These are phyloP conservation scores for Eurotiales sp. DNA, from an alignment of 2,329 filamentous ascomycete genomes.

Conservation along the genomic window DNA sequence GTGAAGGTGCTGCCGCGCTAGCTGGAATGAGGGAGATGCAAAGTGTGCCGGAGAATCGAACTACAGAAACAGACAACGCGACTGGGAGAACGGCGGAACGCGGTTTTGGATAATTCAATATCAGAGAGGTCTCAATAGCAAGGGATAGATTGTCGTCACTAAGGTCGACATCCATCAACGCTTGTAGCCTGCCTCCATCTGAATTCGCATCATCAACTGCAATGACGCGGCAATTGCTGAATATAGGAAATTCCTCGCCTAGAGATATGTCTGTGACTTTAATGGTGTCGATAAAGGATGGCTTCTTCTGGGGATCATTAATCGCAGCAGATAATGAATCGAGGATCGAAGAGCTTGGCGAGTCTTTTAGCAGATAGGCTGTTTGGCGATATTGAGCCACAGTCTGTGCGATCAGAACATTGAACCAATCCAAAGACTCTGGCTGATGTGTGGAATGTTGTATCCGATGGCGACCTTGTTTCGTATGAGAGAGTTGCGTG, in stretches of 20 bases:
- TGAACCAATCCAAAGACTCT: conserved; percentile 98
- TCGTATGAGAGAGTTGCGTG: conserved; percentile 32
- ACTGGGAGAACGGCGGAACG: conserved; percentile 86
- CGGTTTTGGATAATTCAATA: conserved; percentile 91
- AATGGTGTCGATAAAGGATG: conserved; percentile 90
- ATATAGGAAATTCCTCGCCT: conserved; percentile 96
- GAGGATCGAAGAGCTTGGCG: conserved; percentile 60
- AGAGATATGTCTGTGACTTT: conserved; percentile 88
- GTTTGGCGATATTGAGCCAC: conserved; percentile 93
- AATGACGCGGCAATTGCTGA: conserved; percentile 96
- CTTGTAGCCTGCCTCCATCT: conserved; percentile 76
- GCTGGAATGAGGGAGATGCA: conserved; percentile 89
- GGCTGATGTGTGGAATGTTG: conserved; percentile 78
- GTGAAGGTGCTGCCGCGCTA: conserved; percentile 32
- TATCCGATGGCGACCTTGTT: conserved; percentile 40
- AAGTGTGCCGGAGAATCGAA: conserved; percentile 90
- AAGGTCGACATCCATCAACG: conserved; percentile 93
- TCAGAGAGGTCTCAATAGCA: conserved; percentile 86
- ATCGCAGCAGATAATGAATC: conserved; percentile 78
- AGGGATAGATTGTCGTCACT: conserved; percentile 89
- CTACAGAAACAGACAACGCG: conserved; percentile 83
- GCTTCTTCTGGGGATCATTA: conserved; percentile 81
- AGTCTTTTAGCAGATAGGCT: conserved; percentile 76
- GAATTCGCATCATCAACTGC: conserved; percentile 61
- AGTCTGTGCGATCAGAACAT: conserved; percentile 92